These are phyloP conservation scores for Tulasnella calospora DNA, from an alignment of 768 basidiomycete genomes.

Conservation along the genomic window DNA sequence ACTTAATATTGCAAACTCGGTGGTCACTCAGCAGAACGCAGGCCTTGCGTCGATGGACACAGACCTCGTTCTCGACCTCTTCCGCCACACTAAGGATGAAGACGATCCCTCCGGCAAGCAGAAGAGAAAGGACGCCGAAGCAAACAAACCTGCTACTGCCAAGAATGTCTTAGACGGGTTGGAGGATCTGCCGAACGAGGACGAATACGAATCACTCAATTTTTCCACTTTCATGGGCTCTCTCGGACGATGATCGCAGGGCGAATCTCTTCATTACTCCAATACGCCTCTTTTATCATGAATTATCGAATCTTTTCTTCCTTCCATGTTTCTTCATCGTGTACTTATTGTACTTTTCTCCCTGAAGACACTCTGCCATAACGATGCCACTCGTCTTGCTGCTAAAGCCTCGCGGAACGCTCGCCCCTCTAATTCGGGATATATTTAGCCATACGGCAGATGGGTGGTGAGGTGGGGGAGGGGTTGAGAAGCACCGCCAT, in stretches of 20 bases:
- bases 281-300: constrained; percentile 8
- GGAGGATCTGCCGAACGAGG: constrained; percentile 86
- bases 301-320: constrained; percentile 13
- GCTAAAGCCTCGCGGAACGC: no score
- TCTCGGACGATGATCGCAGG: constrained; percentile 44
- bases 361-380: background rate
- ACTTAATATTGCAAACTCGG: constrained; percentile 92
- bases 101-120: constrained; percentile 60
- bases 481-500: no score
- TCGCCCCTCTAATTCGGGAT: no score
- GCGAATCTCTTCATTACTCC: background rate
- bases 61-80: constrained; percentile 91
- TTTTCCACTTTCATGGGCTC: constrained; percentile 84
- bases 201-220: constrained; percentile 86
- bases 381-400: background rate
- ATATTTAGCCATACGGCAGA: no score
- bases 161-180: constrained; percentile 85
- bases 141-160: constrained; percentile 55
- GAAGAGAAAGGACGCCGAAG: constrained; percentile 52
- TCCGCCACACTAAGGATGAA: constrained; percentile 69
- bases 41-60: constrained; percentile 95
- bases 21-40: constrained; percentile 96
- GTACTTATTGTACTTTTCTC: background rate
- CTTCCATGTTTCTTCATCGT: background rate
- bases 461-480: no score